Evolutionary conservation across 2,329 filamentous ascomycete genomes (phyloP), one percentile per base, ranked within the genome.

Genomic region (Aspergillus intermedius): DNA sequence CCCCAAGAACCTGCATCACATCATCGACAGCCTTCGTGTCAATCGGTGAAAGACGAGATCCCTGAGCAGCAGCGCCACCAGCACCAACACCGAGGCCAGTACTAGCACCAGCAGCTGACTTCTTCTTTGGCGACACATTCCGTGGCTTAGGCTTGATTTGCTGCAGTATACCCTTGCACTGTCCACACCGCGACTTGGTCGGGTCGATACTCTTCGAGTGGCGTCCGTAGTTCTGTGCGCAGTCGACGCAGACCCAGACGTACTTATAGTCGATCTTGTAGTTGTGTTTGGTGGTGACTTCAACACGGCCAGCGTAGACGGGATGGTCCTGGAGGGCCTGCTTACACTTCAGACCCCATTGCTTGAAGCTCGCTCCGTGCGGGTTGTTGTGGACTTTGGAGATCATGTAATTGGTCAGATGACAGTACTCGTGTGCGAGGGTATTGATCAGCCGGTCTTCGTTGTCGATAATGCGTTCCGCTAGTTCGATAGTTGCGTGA

Each of bases 341-440:
- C 12, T 62, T 68, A 53, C 69, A 74, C 46, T 65, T 68, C 7
- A 52, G 53, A 1, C 68, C 72, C 81, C 89, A 95, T 1, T 69
- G 63, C 67, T 94, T 91, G 77, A 96, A 96, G 59, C 88, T 86
- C 10, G 80, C 77, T 19, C 91, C 91, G 64, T 96, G 91, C 0
- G 90, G 88, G 52, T 87, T 84, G 48, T 82, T 83, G 40, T 81
- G 84, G 32, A 91, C 74, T 32, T 84, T 82, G 44, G 79, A 84
- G 54, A 97, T 75, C 82, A 97, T 94, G 67, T 91, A 96, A 60
- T 90, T 95, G 40, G 88, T 85, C 1, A 97, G 74, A 63, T 98
- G 93, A 67, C 93, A 97, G 73, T 93, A 97, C 61, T 98, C 93
- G 66, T 98, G 93, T 0, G 91, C 89, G n/a, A 97, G 72, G 0